phyloP scores from a whole-genome alignment of 768 basidiomycete genomes.

The Leccinum barrowsii region DNA sequence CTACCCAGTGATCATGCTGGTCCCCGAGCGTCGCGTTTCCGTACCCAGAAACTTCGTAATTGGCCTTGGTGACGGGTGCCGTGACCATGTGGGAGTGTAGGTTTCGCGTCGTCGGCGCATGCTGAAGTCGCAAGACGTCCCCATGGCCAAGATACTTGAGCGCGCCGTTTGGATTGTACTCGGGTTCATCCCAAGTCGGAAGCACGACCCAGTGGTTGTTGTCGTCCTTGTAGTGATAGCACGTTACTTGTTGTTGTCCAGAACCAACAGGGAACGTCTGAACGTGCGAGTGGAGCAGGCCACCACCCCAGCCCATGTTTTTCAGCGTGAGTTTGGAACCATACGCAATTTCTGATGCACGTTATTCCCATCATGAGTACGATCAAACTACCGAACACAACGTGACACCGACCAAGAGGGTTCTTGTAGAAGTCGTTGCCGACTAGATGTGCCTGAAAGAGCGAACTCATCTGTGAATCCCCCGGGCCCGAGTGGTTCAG shows the following conservation, averaged over 20 bases:
- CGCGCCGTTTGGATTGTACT: slow-evolving; percentile 59
- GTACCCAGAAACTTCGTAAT: slow-evolving; percentile 91
- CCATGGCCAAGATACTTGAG: slow-evolving; percentile 72
- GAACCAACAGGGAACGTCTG: slow-evolving; percentile 93
- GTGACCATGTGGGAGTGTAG: slow-evolving; percentile 88
- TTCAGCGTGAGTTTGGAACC: slow-evolving; percentile 92
- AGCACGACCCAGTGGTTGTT: slow-evolving; percentile 91
- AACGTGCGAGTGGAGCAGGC: slow-evolving; percentile 94
- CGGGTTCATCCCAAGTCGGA: slow-evolving; percentile 75
- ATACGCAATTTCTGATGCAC: slow-evolving; percentile 67
- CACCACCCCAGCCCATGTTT: slow-evolving; percentile 97
- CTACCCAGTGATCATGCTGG: slow-evolving; percentile 81
- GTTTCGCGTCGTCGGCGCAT: slow-evolving; percentile 81
- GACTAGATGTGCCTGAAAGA: slow-evolving; percentile 94
- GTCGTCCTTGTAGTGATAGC: slow-evolving; percentile 98
- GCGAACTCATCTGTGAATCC: slow-evolving; percentile 96
- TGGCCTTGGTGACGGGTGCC: slow-evolving; percentile 85
- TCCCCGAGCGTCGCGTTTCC: slow-evolving; percentile 63
- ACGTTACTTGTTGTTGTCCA: slow-evolving; percentile 93
- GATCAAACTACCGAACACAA: background rate
- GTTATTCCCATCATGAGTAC: background rate
- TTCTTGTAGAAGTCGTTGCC: slow-evolving; percentile 93
- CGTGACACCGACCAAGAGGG: slow-evolving; percentile 63
- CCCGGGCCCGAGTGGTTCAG: slow-evolving; percentile 94
- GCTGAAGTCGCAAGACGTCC: slow-evolving; percentile 77